These are phyloP conservation scores for Chytriomyces sp. DNA, from an alignment of 192 early-diverging fungal genomes.

Conservation along the genomic window DNA sequence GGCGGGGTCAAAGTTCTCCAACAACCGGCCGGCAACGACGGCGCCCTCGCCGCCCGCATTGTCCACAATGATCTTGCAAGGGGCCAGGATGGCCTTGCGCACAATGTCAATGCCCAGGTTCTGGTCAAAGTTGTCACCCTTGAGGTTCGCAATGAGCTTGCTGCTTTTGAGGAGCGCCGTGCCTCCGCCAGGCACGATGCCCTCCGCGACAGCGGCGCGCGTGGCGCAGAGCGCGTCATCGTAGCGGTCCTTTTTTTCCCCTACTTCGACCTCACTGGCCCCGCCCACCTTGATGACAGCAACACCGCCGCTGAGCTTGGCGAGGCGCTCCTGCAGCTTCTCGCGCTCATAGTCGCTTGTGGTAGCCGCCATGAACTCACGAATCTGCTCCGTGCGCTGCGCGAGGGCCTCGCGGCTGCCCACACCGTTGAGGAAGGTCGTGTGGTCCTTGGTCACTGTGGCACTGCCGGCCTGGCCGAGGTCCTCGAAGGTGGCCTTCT, in stretches of 20 bases:
- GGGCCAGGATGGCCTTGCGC: constrained; percentile 89
- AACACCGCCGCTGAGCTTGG: constrained; percentile 97
- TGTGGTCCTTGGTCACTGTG: constrained; percentile 99
- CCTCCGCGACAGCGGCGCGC: constrained; percentile 98
- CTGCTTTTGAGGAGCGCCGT: constrained; percentile 94
- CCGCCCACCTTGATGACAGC: constrained; percentile 99
- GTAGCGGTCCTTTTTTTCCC: constrained; percentile 99
- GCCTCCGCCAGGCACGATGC: constrained; percentile 98
- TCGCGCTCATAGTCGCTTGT: constrained; percentile 98
- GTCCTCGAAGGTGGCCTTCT: constrained; percentile 87
- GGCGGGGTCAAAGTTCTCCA: constrained; percentile 70
- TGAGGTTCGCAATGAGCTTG: constrained; percentile 76
- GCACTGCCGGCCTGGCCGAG: constrained; percentile 87
- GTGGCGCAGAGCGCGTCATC: constrained; percentile 98
- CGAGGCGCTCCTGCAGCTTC: constrained; percentile 99
- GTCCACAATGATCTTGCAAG: constrained; percentile 91
- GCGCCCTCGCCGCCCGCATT: constrained; percentile 98
- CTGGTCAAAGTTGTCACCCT: constrained; percentile 99
- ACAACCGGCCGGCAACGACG: constrained; percentile 93
- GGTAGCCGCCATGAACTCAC: constrained; percentile 80
- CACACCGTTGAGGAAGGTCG: constrained; percentile 94
- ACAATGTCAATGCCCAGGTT: constrained; percentile 97
- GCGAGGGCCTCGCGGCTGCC: constrained; percentile 87
- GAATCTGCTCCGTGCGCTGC: constrained; percentile 97
- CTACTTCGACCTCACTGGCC: constrained; percentile 97